These are phyloP conservation scores for Aethionema arabicum DNA, from an alignment of 345 rosid genomes.

Conservation along the genomic window DNA sequence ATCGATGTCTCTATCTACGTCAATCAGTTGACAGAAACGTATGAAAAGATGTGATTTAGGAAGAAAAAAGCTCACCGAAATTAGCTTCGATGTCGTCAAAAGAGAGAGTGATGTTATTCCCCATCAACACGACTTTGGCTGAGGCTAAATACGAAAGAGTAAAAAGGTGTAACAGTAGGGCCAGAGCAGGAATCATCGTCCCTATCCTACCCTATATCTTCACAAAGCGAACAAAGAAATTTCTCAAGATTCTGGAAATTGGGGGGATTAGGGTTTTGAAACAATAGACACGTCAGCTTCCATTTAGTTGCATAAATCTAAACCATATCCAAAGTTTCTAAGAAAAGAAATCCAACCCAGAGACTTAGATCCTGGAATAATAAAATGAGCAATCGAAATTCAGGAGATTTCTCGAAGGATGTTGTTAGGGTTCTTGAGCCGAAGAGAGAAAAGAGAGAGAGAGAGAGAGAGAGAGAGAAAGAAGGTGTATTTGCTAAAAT, in stretches of 20 bases:
- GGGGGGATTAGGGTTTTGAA: constrained; percentile 39
- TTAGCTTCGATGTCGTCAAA: constrained; percentile 80
- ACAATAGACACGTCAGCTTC: constrained; percentile 82
- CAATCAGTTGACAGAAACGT: too few species aligned
- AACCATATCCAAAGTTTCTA: constrained; percentile 22
- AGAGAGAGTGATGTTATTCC: constrained; percentile 60
- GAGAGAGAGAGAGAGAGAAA: not conserved
- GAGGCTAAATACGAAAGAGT: constrained; percentile 43
- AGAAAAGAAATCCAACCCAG: constrained; percentile 15
- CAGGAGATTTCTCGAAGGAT: not conserved
- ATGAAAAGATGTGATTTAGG: not conserved
- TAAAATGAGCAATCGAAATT: not conserved
- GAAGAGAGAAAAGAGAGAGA: constrained; percentile 17
- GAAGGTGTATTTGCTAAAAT: constrained; percentile 15
- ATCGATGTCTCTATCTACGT: too few species aligned
- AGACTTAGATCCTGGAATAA: constrained; percentile 6
- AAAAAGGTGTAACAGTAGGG: constrained; percentile 39
- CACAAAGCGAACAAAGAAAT: constrained; percentile 17
- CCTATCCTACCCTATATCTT: constrained; percentile 19
- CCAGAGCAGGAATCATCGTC: constrained; percentile 36
- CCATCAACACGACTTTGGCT: constrained; percentile 61
- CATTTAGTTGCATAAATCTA: constrained; percentile 45
- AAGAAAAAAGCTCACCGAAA: constrained; percentile 53
- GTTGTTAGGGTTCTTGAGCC: constrained; percentile 34
- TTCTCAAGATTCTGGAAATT: constrained; percentile 16